phyloP scores from a whole-genome alignment of 2,329 filamentous ascomycete genomes.

The Ophiostoma angusticollis region DNA sequence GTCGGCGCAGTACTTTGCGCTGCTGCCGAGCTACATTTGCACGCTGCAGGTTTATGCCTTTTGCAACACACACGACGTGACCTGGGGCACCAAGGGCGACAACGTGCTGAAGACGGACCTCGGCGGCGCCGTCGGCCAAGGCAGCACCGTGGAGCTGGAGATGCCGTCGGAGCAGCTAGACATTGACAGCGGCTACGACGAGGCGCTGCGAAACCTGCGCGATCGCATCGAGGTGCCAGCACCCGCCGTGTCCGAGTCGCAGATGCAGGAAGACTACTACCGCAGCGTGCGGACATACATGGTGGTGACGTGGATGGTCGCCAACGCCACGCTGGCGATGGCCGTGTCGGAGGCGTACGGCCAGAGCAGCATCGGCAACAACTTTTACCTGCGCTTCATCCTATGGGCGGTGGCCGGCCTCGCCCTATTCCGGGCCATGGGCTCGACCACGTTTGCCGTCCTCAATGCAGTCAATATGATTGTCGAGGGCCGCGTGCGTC shows the following conservation, averaged over 20 bases:
- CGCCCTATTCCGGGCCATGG: slow-evolving; percentile 78
- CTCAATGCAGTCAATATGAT: slow-evolving; percentile 74
- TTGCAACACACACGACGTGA: slow-evolving; percentile 95
- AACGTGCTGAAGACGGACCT: slow-evolving; percentile 90
- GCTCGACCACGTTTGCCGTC: slow-evolving; percentile 66
- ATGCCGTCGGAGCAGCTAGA: slow-evolving; percentile 98
- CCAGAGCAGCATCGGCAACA: slow-evolving; percentile 56
- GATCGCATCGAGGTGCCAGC: slow-evolving; percentile 75
- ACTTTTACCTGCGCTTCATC: slow-evolving; percentile 86
- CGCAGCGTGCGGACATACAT: slow-evolving; percentile 95
- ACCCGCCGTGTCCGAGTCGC: slow-evolving; percentile 51
- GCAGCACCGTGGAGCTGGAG: slow-evolving; percentile 73
- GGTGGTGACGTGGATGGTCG: slow-evolving; percentile 87
- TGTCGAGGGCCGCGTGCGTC: slow-evolving; percentile 67
- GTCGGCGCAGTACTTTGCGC: slow-evolving; percentile 78
- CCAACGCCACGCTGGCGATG: slow-evolving; percentile 90
- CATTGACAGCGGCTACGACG: slow-evolving; percentile 95
- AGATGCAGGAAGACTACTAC: slow-evolving; percentile 98
- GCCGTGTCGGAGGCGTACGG: slow-evolving; percentile 77
- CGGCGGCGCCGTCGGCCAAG: slow-evolving; percentile 68
- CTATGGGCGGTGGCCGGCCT: slow-evolving; percentile 81
- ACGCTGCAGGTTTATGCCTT: slow-evolving; percentile 97
- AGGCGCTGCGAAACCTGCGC: slow-evolving; percentile 87
- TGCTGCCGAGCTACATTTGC: slow-evolving; percentile 90
- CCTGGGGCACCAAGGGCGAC: slow-evolving; percentile 83